phyloP scores from a whole-genome alignment of 2,329 filamentous ascomycete species.

The Pseudocercospora fuligena region DNA sequence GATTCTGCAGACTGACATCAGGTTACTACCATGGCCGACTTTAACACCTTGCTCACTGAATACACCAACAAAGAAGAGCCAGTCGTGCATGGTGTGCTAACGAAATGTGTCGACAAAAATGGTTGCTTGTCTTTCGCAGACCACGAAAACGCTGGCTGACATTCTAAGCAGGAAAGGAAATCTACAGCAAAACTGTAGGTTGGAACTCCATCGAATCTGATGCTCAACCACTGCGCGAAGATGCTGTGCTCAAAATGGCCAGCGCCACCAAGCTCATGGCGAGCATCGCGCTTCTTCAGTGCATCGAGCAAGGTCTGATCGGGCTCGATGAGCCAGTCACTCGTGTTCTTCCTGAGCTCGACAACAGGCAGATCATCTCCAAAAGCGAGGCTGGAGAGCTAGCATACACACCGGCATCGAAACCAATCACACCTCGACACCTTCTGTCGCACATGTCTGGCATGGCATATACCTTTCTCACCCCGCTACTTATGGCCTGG shows the following conservation, averaged over 20 bases:
- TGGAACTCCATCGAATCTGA: slow-evolving; percentile 19
- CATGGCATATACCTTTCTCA: slow-evolving; percentile 50
- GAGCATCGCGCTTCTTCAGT: slow-evolving; percentile 58
- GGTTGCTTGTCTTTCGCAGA: not conserved
- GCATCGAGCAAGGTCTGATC: slow-evolving; percentile 58
- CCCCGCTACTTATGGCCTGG: slow-evolving; percentile 39
- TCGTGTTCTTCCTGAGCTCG: slow-evolving; percentile 53
- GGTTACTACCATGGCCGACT: not conserved
- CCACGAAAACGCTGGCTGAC: not conserved
- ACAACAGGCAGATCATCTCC: slow-evolving; percentile 27
- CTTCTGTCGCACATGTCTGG: slow-evolving; percentile 58
- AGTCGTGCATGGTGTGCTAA: slow-evolving; percentile 15
- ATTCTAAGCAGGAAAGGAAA: not conserved
- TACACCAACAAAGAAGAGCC: slow-evolving; percentile 12
- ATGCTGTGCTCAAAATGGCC: slow-evolving; percentile 39
- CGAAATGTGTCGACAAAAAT: slow-evolving; percentile 20
- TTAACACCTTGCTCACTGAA: slow-evolving; percentile 12
- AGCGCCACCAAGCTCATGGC: slow-evolving; percentile 55
- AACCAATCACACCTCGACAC: slow-evolving; percentile 36
- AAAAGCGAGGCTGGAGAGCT: not conserved
- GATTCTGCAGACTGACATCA: not conserved
- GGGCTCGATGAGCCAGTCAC: slow-evolving; percentile 54
- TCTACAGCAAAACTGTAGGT: slow-evolving; percentile 30
- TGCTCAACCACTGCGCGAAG: slow-evolving; percentile 33
- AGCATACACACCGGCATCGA: not conserved